Evolutionary conservation across 169 alveolate genomes (phyloP), one percentile per base, ranked within the genome.

Genomic region (Fabrea salina): DNA sequence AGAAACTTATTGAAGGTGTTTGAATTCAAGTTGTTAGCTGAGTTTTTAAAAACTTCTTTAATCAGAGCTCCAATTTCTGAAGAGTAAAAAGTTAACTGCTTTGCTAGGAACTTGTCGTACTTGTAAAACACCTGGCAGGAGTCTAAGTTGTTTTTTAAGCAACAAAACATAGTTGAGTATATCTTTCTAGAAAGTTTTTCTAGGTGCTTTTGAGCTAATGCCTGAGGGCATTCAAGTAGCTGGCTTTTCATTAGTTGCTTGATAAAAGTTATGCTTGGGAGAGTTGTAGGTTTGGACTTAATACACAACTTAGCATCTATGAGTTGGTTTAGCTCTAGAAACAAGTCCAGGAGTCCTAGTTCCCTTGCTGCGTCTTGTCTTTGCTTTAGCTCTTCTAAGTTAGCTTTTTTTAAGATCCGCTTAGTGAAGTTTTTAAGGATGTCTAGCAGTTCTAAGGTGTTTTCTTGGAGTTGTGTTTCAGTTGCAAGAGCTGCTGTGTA

Each of bases 1-100:
- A 8, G 32, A 4, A 68, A 68, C 30, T 68, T 35, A 7, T 13
- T 43, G 0, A 2, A n/a, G 0, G 78, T 25, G 1, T 19, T 40
- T 47, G 40, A 19, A 22, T 68, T 40, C 64, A 68, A 11, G n/a
- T 41, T 72, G n/a, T 72, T 8, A 5, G 25, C 40, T 25, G 80
- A 72, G 35, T 72, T 44, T 5, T 72, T 27, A 47, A 72, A 72
- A 2, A 70, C 11, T 51, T 72, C 80, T 49, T 72, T 50, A 13
- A 72, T 8, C 13, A 72, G 6, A 11, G 8, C 0, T 7, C 72
- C 37, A 11, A 72, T 33, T 5, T 53, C 80, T 0, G 16, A 27
- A 30, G 27, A 50, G 35, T 49, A 25, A 16, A 7, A 35, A 27
- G 22, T 35, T 35, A 72, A 49, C 2, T 47, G 66, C 11, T 72